Conservation (phyloP, 1,284 basidiomycete genomes). For the Ustilago shanxiensis region DNA sequence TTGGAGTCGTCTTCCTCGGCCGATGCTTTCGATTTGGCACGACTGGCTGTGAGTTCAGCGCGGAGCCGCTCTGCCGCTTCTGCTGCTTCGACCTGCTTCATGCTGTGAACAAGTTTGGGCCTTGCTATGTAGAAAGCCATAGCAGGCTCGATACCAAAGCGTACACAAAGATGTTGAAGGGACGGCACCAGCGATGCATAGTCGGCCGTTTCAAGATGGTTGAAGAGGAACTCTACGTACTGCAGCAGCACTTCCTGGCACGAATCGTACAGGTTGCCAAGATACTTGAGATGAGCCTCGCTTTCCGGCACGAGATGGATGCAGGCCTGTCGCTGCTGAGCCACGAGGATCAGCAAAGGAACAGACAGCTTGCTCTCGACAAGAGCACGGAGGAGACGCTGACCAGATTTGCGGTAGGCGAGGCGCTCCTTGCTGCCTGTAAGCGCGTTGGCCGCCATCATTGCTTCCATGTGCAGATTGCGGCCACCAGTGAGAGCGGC, state of each 20-base stretch:
- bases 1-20: slow-evolving; percentile 13
- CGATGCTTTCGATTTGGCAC: slow-evolving; percentile 30
- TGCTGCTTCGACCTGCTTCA: slow-evolving; percentile 49
- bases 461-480: slow-evolving; percentile 84
- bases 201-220: slow-evolving; percentile 53
- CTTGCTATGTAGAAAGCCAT: slow-evolving; percentile 66
- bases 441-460: slow-evolving; percentile 70
- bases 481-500: slow-evolving; percentile 90
- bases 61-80: slow-evolving; percentile 51
- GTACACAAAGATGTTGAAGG: slow-evolving; percentile 47
- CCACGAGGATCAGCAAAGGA: slow-evolving; percentile 65
- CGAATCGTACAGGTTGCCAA: slow-evolving; percentile 67
- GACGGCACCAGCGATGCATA: slow-evolving; percentile 59
- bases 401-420: slow-evolving; percentile 54
- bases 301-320: slow-evolving; percentile 62
- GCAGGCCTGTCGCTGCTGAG: slow-evolving; percentile 67
- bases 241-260: slow-evolving; percentile 66
- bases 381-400: slow-evolving; percentile 55
- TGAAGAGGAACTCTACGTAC: slow-evolving; percentile 67
- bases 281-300: slow-evolving; percentile 66
- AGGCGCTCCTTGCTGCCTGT: slow-evolving; percentile 55
- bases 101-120: slow-evolving; percentile 58
- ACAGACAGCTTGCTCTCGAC: slow-evolving; percentile 55
- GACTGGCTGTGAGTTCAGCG: slow-evolving; percentile 54
- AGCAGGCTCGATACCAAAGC: slow-evolving; percentile 65